Conservation (phyloP, 495 filamentous ascomycete species). For the Penicillium cataractarum region DNA sequence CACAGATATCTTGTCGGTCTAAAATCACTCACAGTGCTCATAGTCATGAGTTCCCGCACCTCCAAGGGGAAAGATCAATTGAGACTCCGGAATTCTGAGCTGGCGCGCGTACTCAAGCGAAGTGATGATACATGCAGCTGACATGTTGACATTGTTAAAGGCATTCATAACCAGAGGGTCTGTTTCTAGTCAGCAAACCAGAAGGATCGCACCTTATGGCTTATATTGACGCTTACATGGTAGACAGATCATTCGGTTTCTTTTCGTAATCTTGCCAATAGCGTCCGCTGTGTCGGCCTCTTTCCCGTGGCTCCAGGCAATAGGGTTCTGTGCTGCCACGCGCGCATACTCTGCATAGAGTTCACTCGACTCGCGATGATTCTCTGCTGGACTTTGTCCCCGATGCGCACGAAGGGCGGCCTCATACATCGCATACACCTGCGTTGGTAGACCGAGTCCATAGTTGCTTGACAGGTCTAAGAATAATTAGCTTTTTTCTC, state of each 20-base stretch:
- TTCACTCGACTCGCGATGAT: slow-evolving; percentile 49
- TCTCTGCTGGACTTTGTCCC: slow-evolving; percentile 49
- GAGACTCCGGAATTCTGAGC: slow-evolving; percentile 50
- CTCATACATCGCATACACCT: slow-evolving; percentile 60
- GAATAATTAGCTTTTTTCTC: neutral
- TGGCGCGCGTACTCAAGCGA: slow-evolving; percentile 49
- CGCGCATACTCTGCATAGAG: slow-evolving; percentile 55
- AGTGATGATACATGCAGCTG: slow-evolving; percentile 56
- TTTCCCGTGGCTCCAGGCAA: slow-evolving; percentile 52
- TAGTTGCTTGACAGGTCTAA: neutral
- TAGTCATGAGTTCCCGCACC: slow-evolving; percentile 55
- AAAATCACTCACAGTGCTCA: slow-evolving; percentile 40
- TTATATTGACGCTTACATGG: slow-evolving; percentile 40
- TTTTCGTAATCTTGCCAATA: slow-evolving; percentile 50
- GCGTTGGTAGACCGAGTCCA: slow-evolving; percentile 51
- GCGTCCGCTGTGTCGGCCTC: slow-evolving; percentile 34
- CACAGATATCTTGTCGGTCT: neutral
- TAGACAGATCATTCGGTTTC: slow-evolving; percentile 58
- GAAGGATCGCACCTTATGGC: neutral
- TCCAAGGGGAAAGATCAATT: slow-evolving; percentile 60
- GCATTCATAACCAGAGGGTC: slow-evolving; percentile 65
- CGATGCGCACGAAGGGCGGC: slow-evolving; percentile 54
- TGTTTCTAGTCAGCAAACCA: slow-evolving; percentile 21
- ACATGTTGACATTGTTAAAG: slow-evolving; percentile 61
- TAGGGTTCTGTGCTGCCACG: slow-evolving; percentile 46